phyloP scores from a whole-genome alignment of 2,329 filamentous ascomycete species.

The Colletotrichum liaoningense region DNA sequence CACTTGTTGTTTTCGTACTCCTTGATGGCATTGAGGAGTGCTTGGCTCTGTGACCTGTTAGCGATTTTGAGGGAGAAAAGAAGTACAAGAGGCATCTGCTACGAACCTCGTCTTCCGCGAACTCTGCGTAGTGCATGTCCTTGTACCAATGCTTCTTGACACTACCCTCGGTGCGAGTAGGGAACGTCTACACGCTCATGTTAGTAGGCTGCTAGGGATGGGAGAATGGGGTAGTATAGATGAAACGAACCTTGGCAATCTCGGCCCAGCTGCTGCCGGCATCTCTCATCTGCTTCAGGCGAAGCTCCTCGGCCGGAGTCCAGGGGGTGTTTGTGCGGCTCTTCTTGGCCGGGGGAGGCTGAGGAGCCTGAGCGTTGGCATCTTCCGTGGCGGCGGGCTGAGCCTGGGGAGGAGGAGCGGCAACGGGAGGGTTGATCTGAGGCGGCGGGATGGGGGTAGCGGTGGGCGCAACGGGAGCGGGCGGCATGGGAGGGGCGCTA shows the following conservation, averaged over 20 bases:
- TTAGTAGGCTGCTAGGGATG: not conserved
- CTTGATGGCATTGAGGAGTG: constrained; percentile 92
- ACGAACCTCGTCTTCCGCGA: constrained; percentile 93
- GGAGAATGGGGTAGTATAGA: not conserved
- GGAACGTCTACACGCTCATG: constrained; percentile 76
- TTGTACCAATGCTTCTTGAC: constrained; percentile 99
- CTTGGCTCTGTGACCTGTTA: constrained; percentile 69
- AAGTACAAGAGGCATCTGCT: constrained; percentile 33
- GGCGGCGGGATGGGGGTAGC: constrained; percentile 46
- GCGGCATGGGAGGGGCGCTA: constrained; percentile 36
- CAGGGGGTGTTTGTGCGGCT: constrained; percentile 98
- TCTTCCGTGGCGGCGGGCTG: constrained; percentile 46
- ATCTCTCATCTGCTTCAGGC: constrained; percentile 94
- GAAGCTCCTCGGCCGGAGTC: constrained; percentile 93
- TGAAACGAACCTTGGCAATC: constrained; percentile 84
- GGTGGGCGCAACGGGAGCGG: constrained; percentile 50
- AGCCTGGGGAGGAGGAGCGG: constrained; percentile 45
- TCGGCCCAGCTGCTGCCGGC: constrained; percentile 95
- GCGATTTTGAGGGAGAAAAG: constrained; percentile 25
- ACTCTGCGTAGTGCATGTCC: constrained; percentile 99
- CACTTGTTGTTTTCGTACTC: constrained; percentile 99
- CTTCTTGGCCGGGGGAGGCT: constrained; percentile 80
- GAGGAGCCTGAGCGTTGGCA: constrained; percentile 42
- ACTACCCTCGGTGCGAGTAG: constrained; percentile 91
- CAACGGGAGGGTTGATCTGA: constrained; percentile 44